phyloP scores from a whole-genome alignment of 78 protist genomes.

The Isochrysis galbana region DNA sequence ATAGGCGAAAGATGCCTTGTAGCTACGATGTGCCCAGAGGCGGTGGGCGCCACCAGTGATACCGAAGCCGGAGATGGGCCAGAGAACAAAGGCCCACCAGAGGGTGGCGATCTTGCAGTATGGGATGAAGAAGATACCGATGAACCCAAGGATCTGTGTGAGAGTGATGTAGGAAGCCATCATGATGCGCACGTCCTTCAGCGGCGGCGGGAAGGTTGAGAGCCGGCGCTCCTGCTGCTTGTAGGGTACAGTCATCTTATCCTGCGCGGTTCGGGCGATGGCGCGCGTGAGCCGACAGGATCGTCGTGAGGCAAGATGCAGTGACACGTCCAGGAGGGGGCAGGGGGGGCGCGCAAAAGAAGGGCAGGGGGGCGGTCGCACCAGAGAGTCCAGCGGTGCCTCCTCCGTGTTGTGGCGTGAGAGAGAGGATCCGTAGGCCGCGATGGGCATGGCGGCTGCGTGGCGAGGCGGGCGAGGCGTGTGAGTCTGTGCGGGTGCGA shows the following conservation, averaged over 20 bases:
- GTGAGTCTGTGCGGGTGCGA: too few relatives aligned
- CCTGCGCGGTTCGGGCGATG: neutral
- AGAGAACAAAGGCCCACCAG: neutral
- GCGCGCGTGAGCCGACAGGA: neutral
- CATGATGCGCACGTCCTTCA: neutral
- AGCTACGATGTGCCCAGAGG: constrained; percentile 50
- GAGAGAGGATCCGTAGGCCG: neutral
- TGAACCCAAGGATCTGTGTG: neutral
- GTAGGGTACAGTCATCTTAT: neutral
- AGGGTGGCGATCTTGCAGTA: neutral
- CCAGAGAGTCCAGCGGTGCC: neutral
- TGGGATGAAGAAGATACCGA: neutral
- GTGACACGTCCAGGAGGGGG: too few relatives aligned
- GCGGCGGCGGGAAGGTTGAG: neutral
- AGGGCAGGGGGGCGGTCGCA: neutral
- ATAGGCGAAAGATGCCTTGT: constrained; percentile 1
- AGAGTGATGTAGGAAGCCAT: constrained; percentile 33
- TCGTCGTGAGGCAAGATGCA: neutral
- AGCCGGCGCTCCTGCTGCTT: neutral
- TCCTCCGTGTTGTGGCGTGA: neutral
- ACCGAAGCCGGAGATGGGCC: constrained; percentile 45
- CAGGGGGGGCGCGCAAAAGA: neutral
- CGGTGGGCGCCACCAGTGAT: constrained; percentile 61
- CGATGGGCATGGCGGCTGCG: neutral
- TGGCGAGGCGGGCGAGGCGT: too few relatives aligned